These are phyloP conservation scores for Brasilioporus rufonigricans DNA, from an alignment of 768 basidiomycete species.

Conservation along the genomic window DNA sequence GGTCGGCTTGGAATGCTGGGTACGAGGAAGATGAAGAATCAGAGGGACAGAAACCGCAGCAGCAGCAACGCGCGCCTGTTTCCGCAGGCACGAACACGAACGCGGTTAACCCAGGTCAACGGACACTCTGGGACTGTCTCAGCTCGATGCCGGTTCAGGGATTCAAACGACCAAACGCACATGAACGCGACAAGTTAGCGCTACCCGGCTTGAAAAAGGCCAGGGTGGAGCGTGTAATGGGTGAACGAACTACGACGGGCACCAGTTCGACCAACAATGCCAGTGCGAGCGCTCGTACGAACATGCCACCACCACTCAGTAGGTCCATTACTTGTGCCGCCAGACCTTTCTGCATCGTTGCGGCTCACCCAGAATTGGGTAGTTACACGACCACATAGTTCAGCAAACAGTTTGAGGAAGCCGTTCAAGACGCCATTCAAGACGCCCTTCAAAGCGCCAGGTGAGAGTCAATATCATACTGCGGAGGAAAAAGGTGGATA, in stretches of 20 bases:
- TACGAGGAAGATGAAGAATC: conserved; percentile 30
- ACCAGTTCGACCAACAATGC: background rate
- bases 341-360: background rate
- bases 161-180: conserved; percentile 26
- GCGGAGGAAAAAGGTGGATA: background rate
- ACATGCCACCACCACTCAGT: conserved; percentile 26
- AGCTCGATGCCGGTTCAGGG: conserved; percentile 11
- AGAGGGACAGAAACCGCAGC: conserved; percentile 1
- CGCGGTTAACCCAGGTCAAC: conserved; percentile 10
- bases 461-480: conserved; percentile 27
- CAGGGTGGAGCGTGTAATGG: conserved; percentile 13
- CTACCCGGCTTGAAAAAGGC: conserved; percentile 20
- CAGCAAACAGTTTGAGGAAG: conserved; percentile 41
- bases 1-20: conserved; percentile 16
- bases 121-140: conserved; percentile 24
- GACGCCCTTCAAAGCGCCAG: conserved; percentile 56
- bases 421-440: conserved; percentile 47
- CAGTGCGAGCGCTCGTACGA: background rate
- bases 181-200: conserved; percentile 5
- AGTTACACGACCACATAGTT: conserved; percentile 51
- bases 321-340: background rate
- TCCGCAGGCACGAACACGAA: background rate
- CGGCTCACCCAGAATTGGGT: background rate
- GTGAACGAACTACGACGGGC: background rate
- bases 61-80: background rate